These are phyloP conservation scores for Immersiella caudata DNA, from an alignment of 495 filamentous ascomycete species.

Conservation along the genomic window DNA sequence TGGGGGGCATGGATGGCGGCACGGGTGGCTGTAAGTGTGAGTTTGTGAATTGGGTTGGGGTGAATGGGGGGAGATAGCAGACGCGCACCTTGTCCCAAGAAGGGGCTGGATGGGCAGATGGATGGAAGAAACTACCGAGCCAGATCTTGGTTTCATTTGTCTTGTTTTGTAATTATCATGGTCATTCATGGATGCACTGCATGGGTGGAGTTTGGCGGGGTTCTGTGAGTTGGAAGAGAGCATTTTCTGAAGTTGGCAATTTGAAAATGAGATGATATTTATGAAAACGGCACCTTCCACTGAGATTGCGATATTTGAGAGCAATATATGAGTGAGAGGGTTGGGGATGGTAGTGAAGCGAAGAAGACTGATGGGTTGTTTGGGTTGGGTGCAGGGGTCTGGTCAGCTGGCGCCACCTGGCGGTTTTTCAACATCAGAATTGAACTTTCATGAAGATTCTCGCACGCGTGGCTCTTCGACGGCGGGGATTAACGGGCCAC, in stretches of 20 bases:
- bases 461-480: neutral
- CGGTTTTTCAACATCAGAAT: neutral
- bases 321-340: too few relatives aligned
- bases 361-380: neutral
- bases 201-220: too few relatives aligned
- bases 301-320: too few relatives aligned
- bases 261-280: too few relatives aligned
- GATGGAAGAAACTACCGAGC: too few relatives aligned
- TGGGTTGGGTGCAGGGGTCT: neutral
- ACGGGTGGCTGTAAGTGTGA: slow-evolving; percentile 73
- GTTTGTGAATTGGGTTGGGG: slow-evolving; percentile 67
- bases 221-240: too few relatives aligned
- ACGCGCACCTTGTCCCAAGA: too few relatives aligned
- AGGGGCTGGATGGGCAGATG: slow-evolving; percentile 9
- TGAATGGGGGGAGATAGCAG: slow-evolving; percentile 25
- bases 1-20: slow-evolving; percentile 69
- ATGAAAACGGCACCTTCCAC: too few relatives aligned
- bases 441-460: neutral
- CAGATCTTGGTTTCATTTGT: neutral
- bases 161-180: neutral
- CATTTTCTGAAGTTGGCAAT: too few relatives aligned
- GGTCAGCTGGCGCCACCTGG: neutral
- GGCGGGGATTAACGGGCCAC: too few relatives aligned
- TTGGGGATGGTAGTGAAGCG: too few relatives aligned
- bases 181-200: neutral